A percentile compares a stretch with the other conserved stretches of the same genome.
Conservation (phyloP, 306 rosid genomes). For the Carpinus fangiana region DNA sequence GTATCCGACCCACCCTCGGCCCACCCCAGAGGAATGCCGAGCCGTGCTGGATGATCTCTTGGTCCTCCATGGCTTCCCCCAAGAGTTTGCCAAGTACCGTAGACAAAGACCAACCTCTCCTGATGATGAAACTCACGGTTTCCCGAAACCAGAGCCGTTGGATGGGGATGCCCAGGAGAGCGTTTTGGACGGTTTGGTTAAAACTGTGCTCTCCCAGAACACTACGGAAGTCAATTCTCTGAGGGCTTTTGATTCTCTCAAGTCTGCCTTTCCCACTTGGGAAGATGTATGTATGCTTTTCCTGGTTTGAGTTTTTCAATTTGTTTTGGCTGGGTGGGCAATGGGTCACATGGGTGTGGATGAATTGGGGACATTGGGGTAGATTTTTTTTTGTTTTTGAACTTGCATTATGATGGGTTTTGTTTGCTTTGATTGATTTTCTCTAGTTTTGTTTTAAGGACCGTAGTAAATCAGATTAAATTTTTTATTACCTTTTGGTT, state of each 20-base stretch:
- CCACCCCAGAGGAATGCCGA: slow-evolving; percentile 56
- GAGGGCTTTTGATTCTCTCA: slow-evolving; percentile 77
- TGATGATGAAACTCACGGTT: neutral
- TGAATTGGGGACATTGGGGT: neutral
- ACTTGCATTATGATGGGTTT: neutral
- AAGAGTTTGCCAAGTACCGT: slow-evolving; percentile 75
- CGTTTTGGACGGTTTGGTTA: slow-evolving; percentile 83
- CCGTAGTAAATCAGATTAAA: neutral
- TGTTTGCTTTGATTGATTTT: neutral
- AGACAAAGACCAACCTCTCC: slow-evolving; percentile 21
- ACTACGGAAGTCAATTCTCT: slow-evolving; percentile 70
- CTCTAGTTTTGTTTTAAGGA: neutral
- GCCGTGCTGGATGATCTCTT: slow-evolving; percentile 69
- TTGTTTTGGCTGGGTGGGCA: neutral
- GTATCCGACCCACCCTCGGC: slow-evolving; percentile 55
- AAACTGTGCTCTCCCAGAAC: slow-evolving; percentile 82
- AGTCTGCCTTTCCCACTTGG: slow-evolving; percentile 69
- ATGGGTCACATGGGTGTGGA: neutral
- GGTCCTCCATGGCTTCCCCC: slow-evolving; percentile 68
- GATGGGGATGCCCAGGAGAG: slow-evolving; percentile 37
- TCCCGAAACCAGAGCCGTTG: slow-evolving; percentile 25
- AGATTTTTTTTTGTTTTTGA: neutral
- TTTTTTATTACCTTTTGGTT: too few species aligned
- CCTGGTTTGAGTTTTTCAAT: neutral
- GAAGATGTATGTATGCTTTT: slow-evolving; percentile 38